Evolutionary conservation across 1,284 basidiomycete species (phyloP).

Genomic region (Bjerkandera adusta): DNA sequence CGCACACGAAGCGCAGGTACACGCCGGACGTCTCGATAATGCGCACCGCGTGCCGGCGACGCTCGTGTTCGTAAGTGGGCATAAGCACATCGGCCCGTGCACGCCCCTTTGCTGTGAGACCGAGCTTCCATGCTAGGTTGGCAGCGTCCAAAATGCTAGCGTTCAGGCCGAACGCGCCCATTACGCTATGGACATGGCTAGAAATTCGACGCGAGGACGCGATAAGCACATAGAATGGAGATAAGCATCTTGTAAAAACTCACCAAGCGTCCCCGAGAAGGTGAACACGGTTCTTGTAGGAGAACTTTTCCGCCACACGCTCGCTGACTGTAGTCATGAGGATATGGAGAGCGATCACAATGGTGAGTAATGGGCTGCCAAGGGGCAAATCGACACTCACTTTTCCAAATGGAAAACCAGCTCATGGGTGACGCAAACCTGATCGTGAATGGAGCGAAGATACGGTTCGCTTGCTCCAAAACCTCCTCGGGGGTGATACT

Average conservation of each 20-base stretch:
- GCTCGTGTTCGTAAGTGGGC: neutral
- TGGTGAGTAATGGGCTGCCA: neutral
- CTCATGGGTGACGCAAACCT: neutral
- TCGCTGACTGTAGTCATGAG: neutral
- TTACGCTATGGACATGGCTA: neutral
- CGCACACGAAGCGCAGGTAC: neutral
- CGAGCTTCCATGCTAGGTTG: neutral
- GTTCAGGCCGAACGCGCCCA: neutral
- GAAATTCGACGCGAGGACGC: neutral
- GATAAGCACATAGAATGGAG: neutral
- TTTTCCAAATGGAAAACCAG: neutral
- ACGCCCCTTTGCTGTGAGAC: neutral
- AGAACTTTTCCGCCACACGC: neutral
- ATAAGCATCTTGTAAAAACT: neutral
- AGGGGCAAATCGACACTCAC: neutral
- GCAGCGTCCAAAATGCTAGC: neutral
- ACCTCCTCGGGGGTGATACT: neutral
- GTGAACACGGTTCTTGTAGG: neutral
- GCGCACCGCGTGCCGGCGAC: neutral
- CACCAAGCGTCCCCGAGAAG: neutral
- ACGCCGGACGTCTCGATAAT: neutral
- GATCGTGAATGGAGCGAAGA: neutral
- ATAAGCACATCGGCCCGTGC: neutral
- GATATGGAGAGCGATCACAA: neutral
- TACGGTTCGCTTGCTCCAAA: neutral